Conservation (phyloP, 331 rosid genomes). For the Acacia pycnantha region DNA sequence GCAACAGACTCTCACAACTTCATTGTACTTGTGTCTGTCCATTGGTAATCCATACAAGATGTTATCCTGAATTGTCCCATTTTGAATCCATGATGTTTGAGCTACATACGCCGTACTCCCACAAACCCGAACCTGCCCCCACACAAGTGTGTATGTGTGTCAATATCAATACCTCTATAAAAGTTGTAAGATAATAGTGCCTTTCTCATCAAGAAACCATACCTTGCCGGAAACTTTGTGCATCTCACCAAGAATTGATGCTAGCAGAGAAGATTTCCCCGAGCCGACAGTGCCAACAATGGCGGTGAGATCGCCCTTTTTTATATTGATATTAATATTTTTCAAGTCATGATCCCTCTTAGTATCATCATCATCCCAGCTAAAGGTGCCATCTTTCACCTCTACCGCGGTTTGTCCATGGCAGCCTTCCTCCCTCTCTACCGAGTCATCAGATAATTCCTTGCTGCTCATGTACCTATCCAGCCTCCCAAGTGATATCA, state of each 20-base stretch:
- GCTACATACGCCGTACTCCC: not conserved
- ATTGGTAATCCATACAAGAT: not conserved
- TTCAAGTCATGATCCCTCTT: not conserved
- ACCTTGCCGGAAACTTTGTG: not conserved
- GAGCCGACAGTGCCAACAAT: not conserved
- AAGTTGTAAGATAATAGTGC: not conserved
- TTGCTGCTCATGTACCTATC: not conserved
- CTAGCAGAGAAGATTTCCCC: not conserved
- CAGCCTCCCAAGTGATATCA: conserved; percentile 3
- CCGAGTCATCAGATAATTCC: not conserved
- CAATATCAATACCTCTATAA: not conserved
- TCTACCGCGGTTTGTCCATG: not conserved
- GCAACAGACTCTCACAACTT: not conserved
- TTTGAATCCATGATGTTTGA: conserved; percentile 3
- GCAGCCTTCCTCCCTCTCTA: not conserved
- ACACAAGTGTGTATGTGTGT: not conserved
- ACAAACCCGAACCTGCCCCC: not conserved
- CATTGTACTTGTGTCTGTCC: not conserved
- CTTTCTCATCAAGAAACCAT: not conserved
- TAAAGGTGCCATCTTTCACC: not conserved
- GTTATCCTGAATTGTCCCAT: not conserved
- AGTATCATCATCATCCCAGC: not conserved
- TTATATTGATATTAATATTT: not conserved
- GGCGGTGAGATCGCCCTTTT: not conserved
- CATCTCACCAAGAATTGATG: not conserved